Base-by-base conservation (phyloP, 1,284 basidiomycete species). In the Ceratobasidium sp. region DNA sequence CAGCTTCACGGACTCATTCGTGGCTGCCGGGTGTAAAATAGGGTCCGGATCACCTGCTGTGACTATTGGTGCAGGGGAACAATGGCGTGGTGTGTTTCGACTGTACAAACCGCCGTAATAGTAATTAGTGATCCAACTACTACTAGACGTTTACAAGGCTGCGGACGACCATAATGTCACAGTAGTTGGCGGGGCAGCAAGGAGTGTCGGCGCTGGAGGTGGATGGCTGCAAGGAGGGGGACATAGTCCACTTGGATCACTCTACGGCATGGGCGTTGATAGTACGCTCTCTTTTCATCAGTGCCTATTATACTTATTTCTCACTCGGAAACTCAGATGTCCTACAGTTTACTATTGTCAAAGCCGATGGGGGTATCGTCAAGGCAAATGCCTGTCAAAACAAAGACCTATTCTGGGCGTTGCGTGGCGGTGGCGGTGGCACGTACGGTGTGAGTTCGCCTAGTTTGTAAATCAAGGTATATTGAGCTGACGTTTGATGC, bases 391-490 rank as follows among this genome's bases (percentile, higher is more conserved):
- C 39, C 5, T 73, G 64, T 42, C 46, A 61, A 33, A 63, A 76
- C 39, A 61, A 72, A 15, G 78, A 79, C 39, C 49, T 79, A 23
- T 79, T 79, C 53, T 79, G 78, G 78, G 78, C 78, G 10, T 51
- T 79, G n/a, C 78, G 78, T 12, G 78, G 78, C 18, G 78, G 78
- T 15, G 78, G 75, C 18, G 75, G 71, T 6, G 42, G 71, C 18
- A 73, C 71, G 15, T 73, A 55, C 55, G 71, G 71, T 3, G 71
- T 63, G 26, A 73, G 53, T 71, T 6, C 5, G 20, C 39, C 33
- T 63, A 40, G 12, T 39, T 61, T 28, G 15, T 20, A 5, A 15
- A 20, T 53, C 15, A 6, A 15, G 6, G n/a, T 18, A 53, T 53
- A 20, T n/a, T 53, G 18, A 53, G 51, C 33, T 33, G 33, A 4